Conservation (phyloP, 1,284 basidiomycete species). For the Golubevia sp. region DNA sequence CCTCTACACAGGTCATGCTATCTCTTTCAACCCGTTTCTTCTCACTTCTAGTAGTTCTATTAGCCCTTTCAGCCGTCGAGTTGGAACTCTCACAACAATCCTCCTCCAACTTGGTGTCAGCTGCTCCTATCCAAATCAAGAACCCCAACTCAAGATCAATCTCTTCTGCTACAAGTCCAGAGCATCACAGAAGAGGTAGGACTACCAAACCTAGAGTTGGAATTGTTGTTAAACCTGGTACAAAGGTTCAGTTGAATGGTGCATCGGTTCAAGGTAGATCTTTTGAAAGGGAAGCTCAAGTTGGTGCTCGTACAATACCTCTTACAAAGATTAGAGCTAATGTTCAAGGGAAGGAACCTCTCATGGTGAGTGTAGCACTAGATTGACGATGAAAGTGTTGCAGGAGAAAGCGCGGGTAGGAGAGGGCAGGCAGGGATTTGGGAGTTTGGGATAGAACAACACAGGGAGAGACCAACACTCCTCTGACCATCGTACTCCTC, state of each 20-base stretch:
- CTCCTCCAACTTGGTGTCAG: conserved; percentile 11
- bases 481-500: not conserved
- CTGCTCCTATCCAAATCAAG: not conserved
- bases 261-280: not conserved
- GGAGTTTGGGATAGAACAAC: not conserved
- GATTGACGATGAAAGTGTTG: not conserved
- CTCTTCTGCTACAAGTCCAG: not conserved
- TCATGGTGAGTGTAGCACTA: conserved; percentile 22
- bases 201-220: conserved; percentile 22
- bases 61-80: conserved; percentile 30
- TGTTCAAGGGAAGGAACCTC: conserved; percentile 8
- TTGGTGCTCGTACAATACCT: conserved; percentile 18
- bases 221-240: conserved; percentile 21
- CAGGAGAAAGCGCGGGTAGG: not conserved
- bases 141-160: not conserved
- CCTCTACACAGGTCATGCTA: conserved; percentile 14
- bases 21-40: conserved; percentile 22
- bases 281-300: not conserved
- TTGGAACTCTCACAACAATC: not conserved
- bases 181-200: not conserved
- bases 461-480: not conserved
- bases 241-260: not conserved
- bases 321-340: conserved; percentile 19
- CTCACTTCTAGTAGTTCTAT: conserved; percentile 30
- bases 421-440: not conserved